A percentile compares a stretch with the other conserved stretches of the same genome.
These are phyloP conservation scores for Mortierella sp. DNA, from an alignment of 371 early-diverging fungal species.

Conservation along the genomic window DNA sequence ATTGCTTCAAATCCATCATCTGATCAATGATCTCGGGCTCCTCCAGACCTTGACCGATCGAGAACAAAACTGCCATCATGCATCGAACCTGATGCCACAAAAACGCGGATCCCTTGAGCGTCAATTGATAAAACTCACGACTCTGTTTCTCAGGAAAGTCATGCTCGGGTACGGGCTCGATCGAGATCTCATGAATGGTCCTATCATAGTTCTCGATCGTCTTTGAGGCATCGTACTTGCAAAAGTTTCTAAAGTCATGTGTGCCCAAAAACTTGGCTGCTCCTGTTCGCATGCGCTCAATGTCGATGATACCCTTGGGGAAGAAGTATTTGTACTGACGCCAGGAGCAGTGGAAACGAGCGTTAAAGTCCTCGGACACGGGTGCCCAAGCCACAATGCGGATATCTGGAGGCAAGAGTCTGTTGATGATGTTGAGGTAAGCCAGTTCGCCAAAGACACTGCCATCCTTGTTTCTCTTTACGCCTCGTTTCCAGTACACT, in stretches of 20 bases:
- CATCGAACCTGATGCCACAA: constrained; percentile 98
- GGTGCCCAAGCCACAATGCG: constrained; percentile 94
- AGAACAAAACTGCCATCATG: constrained; percentile 92
- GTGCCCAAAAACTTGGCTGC: constrained; percentile 78
- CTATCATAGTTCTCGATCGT: constrained; percentile 82
- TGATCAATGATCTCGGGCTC: constrained; percentile 65
- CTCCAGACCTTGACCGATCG: constrained; percentile 84
- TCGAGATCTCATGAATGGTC: constrained; percentile 72
- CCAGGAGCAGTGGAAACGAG: constrained; percentile 89
- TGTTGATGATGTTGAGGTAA: constrained; percentile 88
- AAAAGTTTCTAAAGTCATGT: constrained; percentile 96
- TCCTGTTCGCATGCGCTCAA: constrained; percentile 83
- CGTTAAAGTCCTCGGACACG: constrained; percentile 80
- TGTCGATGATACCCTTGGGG: constrained; percentile 68
- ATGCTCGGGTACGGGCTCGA: constrained; percentile 63
- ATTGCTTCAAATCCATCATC: constrained; percentile 65
- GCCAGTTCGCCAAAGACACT: constrained; percentile 72
- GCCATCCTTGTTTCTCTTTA: constrained; percentile 55
- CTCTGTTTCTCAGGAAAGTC: constrained; percentile 29
- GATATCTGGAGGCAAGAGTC: constrained; percentile 89
- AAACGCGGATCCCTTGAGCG: constrained; percentile 87
- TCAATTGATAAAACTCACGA: constrained; percentile 71
- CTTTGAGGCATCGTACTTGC: constrained; percentile 91
- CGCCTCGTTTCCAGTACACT: constrained; percentile 38
- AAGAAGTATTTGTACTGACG: constrained; percentile 97